These are phyloP conservation scores for Cylindrodendrum hubeiense DNA, from an alignment of 2,329 filamentous ascomycete species.

Conservation along the genomic window DNA sequence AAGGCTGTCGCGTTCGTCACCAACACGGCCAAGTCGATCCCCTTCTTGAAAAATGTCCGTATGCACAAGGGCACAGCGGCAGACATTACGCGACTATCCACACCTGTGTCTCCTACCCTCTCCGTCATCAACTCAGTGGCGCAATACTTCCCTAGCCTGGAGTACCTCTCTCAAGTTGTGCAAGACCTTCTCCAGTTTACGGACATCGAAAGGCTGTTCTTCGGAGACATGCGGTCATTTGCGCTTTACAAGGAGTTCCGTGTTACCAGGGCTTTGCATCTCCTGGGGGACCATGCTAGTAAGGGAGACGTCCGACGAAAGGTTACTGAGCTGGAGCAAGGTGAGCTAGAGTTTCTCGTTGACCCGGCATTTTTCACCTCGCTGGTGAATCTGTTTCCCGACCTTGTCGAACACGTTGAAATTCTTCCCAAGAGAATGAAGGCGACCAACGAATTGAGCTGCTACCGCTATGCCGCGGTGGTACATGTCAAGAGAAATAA, in stretches of 20 bases:
- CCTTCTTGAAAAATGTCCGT: not conserved
- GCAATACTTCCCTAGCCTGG: constrained; percentile 45
- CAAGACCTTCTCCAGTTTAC: constrained; percentile 22
- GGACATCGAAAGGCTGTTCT: constrained; percentile 28
- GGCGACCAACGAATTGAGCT: constrained; percentile 46
- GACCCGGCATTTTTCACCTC: constrained; percentile 43
- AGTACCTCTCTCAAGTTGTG: constrained; percentile 38
- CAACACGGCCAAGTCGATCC: constrained; percentile 23
- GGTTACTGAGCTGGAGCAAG: constrained; percentile 25
- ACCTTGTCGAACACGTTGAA: constrained; percentile 42
- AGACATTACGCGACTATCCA: constrained; percentile 21
- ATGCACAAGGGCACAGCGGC: constrained; percentile 39
- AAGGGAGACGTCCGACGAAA: constrained; percentile 19
- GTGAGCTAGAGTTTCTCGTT: constrained; percentile 38
- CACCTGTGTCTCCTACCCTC: constrained; percentile 14
- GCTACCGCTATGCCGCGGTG: constrained; percentile 45
- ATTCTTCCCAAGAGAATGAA: constrained; percentile 45
- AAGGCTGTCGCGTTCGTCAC: constrained; percentile 38
- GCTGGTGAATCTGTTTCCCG: constrained; percentile 27
- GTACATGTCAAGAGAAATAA: constrained; percentile 29
- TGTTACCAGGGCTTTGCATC: constrained; percentile 17
- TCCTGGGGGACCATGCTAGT: not conserved
- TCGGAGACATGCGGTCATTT: constrained; percentile 40
- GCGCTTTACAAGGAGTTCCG: constrained; percentile 33
- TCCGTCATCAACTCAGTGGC: constrained; percentile 46